Percentiles rank a stretch among this genome's conserved stretches.
phyloP scores from a whole-genome alignment of 1,284 basidiomycete genomes.

The Moesziomyces aphidis region DNA sequence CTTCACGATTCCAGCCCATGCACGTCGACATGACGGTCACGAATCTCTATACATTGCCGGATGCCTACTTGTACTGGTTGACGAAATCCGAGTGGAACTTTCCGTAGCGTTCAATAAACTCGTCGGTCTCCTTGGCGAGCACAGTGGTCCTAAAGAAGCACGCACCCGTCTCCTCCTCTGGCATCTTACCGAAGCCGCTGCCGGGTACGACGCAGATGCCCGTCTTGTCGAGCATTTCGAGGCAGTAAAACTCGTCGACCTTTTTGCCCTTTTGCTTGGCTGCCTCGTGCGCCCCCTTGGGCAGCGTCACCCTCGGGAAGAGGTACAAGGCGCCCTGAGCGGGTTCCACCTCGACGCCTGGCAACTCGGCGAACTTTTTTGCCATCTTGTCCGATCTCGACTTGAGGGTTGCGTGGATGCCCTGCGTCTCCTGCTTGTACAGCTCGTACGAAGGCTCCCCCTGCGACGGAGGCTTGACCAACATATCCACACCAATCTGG shows the following conservation, averaged over 20 bases:
- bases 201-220: slow-evolving; percentile 67
- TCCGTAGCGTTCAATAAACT: slow-evolving; percentile 61
- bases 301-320: slow-evolving; percentile 80
- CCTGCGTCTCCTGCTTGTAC: slow-evolving; percentile 50
- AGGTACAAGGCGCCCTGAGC: slow-evolving; percentile 87
- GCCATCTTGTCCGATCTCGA: slow-evolving; percentile 57
- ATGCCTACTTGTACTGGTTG: slow-evolving; percentile 32
- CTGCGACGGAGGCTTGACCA: slow-evolving; percentile 58
- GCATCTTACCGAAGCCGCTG: slow-evolving; percentile 61
- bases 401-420: slow-evolving; percentile 57
- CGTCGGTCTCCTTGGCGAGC: slow-evolving; percentile 65
- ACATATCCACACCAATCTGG: slow-evolving; percentile 65
- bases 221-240: slow-evolving; percentile 61
- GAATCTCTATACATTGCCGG: slow-evolving; percentile 1
- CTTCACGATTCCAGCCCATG: too few relatives aligned
- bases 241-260: slow-evolving; percentile 65
- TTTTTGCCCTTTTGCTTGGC: slow-evolving; percentile 56
- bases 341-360: slow-evolving; percentile 54
- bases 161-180: slow-evolving; percentile 44
- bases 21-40: not conserved
- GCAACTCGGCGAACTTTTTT: slow-evolving; percentile 50
- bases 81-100: slow-evolving; percentile 62
- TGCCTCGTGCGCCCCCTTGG: slow-evolving; percentile 51
- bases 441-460: slow-evolving; percentile 60
- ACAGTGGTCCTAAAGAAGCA: slow-evolving; percentile 65